Evolutionary conservation across 140 eudicot genomes (phyloP).

Genomic region (Senecio squalidus): DNA sequence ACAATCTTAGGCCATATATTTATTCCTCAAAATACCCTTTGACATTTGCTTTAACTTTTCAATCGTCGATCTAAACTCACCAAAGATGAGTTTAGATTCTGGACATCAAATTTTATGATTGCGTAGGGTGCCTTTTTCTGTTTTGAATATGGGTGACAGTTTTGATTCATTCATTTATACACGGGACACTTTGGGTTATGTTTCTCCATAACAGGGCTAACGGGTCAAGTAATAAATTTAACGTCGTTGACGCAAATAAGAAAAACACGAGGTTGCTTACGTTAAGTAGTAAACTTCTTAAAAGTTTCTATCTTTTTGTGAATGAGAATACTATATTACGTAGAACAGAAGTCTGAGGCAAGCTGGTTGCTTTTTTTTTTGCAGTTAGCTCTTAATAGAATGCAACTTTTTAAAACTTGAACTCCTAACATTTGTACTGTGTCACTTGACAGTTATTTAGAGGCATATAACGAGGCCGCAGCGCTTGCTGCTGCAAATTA

Average conservation of each 20-base stretch:
- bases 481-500: slow-evolving; percentile 76
- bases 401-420: no score
- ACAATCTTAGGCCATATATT: background rate
- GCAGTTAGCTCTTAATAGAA: no score
- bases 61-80: no score
- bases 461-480: slow-evolving; percentile 88
- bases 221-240: no score
- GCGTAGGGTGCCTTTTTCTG: background rate
- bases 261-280: no score
- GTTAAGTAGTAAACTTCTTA: no score
- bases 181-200: background rate
- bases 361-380: no score
- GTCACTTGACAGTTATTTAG: slow-evolving; percentile 62
- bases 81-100: background rate
- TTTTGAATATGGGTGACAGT: background rate
- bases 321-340: no score
- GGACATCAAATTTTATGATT: background rate
- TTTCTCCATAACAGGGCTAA: background rate
- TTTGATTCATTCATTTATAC: background rate
- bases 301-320: no score
- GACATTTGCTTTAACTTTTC: background rate
- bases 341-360: no score
- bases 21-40: slow-evolving; percentile 4
- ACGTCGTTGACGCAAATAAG: no score
- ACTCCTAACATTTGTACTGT: background rate